Evolutionary conservation across 78 protist species (phyloP).

Genomic region (Mantamonas sphyraenae): DNA sequence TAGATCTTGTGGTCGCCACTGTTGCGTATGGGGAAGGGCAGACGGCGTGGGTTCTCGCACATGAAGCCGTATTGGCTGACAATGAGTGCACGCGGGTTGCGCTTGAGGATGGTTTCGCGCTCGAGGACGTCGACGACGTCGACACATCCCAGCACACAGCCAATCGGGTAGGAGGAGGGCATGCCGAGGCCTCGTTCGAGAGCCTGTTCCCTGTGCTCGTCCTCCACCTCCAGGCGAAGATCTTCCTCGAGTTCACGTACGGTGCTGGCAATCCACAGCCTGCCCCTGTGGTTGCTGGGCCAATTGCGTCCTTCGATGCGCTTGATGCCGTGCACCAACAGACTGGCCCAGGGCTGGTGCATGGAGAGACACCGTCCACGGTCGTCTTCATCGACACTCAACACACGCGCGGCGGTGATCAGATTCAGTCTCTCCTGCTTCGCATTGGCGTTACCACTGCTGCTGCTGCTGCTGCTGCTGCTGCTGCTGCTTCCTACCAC

Average conservation of each 20-base stretch:
- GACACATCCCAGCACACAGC: constrained; percentile 48
- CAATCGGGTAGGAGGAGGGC: constrained; percentile 36
- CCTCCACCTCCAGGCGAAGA: neutral
- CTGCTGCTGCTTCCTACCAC: too few species aligned
- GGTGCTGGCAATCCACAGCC: constrained; percentile 58
- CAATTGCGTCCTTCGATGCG: constrained; percentile 50
- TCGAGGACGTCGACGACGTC: constrained; percentile 45
- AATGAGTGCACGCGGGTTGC: neutral
- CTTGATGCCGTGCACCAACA: constrained; percentile 55
- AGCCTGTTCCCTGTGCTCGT: neutral
- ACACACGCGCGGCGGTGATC: too few species aligned
- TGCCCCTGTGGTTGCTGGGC: constrained; percentile 34
- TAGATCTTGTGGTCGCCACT: constrained; percentile 21
- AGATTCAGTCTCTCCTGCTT: too few species aligned
- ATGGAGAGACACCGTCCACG: constrained; percentile 33
- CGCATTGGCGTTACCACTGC: too few species aligned
- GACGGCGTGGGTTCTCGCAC: neutral
- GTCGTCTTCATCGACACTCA: neutral
- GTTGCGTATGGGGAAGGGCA: constrained; percentile 1
- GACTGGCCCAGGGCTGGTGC: constrained; percentile 74
- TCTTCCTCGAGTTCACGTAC: constrained; percentile 9
- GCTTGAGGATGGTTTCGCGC: neutral
- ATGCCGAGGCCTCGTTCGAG: neutral
- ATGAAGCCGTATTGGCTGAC: neutral
- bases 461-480: too few species aligned